Evolutionary conservation across 495 filamentous ascomycete genomes (phyloP).

Genomic region (Podospora fimiseda): DNA sequence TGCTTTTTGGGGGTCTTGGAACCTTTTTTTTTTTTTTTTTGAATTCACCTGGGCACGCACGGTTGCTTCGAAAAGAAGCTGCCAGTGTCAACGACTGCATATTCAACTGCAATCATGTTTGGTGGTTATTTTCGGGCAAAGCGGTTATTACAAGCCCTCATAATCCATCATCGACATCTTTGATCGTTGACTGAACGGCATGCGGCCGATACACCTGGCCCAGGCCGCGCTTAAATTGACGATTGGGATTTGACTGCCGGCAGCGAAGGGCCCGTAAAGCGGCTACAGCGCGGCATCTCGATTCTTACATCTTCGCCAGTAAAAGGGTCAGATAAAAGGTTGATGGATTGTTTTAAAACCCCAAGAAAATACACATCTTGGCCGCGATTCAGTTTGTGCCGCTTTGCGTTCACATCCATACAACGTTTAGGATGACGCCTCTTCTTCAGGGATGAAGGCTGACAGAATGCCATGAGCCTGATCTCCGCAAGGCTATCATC

Average conservation of each 20-base stretch:
- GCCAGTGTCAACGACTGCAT: too few species aligned
- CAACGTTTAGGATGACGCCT: too few species aligned
- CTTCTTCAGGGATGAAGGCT: too few species aligned
- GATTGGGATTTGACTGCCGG: neutral
- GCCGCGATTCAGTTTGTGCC: too few species aligned
- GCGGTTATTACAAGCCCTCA: neutral
- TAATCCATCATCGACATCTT: neutral
- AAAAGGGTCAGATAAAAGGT: neutral
- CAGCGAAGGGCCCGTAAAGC: constrained; percentile 2
- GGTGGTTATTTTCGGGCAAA: neutral
- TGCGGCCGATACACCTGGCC: constrained; percentile 8
- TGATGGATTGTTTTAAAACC: constrained; percentile 1
- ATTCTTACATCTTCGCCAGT: neutral
- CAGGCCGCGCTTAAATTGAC: constrained; percentile 10
- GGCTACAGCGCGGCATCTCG: constrained; percentile 9
- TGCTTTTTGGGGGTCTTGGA: neutral
- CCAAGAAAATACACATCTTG: neutral
- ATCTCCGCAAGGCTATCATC: neutral
- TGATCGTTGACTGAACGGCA: neutral
- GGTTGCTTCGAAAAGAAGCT: too few species aligned
- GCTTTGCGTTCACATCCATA: neutral
- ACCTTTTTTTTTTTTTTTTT: neutral
- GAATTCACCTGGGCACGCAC: too few species aligned
- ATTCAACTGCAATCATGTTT: neutral
- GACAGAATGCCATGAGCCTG: too few species aligned